Conservation (phyloP, 1,284 basidiomycete genomes). For the Malassezia slooffiae region DNA sequence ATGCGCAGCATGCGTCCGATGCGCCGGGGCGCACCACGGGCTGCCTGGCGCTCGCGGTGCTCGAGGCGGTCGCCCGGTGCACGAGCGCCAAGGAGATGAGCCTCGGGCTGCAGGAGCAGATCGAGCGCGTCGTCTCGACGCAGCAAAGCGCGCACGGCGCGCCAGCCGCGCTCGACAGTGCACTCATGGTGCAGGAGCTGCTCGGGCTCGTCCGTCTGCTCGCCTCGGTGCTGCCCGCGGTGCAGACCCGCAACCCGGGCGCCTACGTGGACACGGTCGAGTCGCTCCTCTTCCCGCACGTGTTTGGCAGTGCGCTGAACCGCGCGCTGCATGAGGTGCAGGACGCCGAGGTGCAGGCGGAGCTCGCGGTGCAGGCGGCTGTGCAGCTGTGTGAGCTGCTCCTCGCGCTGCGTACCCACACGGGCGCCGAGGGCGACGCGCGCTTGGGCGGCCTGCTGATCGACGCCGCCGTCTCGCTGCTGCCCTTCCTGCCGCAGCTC, state of each 20-base stretch:
- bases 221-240: slow-evolving; percentile 1
- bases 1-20: neutral
- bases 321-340: neutral
- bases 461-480: slow-evolving; percentile 1
- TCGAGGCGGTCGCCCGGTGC: slow-evolving; percentile 8
- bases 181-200: slow-evolving; percentile 8
- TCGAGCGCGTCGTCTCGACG: slow-evolving; percentile 5
- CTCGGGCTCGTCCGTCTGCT: slow-evolving; percentile 12
- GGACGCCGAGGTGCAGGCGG: slow-evolving; percentile 1
- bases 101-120: slow-evolving; percentile 15
- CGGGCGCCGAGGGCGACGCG: neutral
- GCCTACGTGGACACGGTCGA: slow-evolving; percentile 5
- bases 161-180: slow-evolving; percentile 1
- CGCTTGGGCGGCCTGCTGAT: slow-evolving; percentile 1
- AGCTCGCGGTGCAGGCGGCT: slow-evolving; percentile 12
- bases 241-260: slow-evolving; percentile 3
- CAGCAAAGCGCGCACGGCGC: neutral
- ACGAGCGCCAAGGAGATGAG: slow-evolving; percentile 16
- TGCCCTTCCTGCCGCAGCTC: slow-evolving; percentile 5
- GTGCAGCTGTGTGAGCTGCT: slow-evolving; percentile 10
- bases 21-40: slow-evolving; percentile 6
- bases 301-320: slow-evolving; percentile 2
- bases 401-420: neutral
- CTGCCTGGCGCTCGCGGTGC: slow-evolving; percentile 9
- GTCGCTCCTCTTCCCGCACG: slow-evolving; percentile 3